These are phyloP conservation scores for Lojkania enalia DNA, from an alignment of 2,329 filamentous ascomycete genomes.

Conservation along the genomic window DNA sequence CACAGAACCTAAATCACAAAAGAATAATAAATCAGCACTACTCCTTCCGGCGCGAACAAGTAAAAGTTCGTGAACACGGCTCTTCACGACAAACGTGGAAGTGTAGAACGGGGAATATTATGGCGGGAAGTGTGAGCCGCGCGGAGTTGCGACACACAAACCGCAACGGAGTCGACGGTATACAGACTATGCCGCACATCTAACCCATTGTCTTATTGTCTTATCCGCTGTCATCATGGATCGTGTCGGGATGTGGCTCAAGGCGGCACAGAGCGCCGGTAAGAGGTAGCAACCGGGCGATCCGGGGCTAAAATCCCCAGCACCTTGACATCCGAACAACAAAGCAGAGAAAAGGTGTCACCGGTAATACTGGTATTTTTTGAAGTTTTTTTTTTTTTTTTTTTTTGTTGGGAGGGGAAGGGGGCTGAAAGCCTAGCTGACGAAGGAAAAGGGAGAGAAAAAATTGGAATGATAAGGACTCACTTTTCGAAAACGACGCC, in stretches of 20 bases:
- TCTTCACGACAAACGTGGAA: not conserved
- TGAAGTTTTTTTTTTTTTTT: too few relatives aligned
- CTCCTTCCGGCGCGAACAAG: too few relatives aligned
- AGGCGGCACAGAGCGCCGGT: conserved; percentile 5
- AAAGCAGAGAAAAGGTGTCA: too few relatives aligned
- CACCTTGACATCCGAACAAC: too few relatives aligned
- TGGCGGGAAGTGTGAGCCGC: conserved; percentile 11
- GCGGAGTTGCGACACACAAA: not conserved
- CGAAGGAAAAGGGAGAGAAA: too few relatives aligned
- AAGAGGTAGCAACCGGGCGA: conserved; percentile 4
- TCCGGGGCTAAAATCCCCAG: not conserved
- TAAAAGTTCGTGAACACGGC: too few relatives aligned
- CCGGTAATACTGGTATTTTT: too few relatives aligned
- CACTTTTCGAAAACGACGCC: conserved; percentile 98
- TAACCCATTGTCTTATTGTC: not conserved
- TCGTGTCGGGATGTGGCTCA: conserved; percentile 26
- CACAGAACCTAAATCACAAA: conserved; percentile 21
- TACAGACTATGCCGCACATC: conserved; percentile 3
- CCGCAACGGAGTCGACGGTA: not conserved
- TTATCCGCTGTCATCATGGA: conserved; percentile 19
- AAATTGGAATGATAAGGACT: too few relatives aligned
- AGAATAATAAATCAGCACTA: not conserved
- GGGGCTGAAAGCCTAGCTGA: too few relatives aligned
- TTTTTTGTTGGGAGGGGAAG: too few relatives aligned
- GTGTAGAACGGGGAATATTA: not conserved